These are phyloP conservation scores for Anethum foeniculum DNA, from an alignment of 140 eudicot genomes.

Conservation along the genomic window DNA sequence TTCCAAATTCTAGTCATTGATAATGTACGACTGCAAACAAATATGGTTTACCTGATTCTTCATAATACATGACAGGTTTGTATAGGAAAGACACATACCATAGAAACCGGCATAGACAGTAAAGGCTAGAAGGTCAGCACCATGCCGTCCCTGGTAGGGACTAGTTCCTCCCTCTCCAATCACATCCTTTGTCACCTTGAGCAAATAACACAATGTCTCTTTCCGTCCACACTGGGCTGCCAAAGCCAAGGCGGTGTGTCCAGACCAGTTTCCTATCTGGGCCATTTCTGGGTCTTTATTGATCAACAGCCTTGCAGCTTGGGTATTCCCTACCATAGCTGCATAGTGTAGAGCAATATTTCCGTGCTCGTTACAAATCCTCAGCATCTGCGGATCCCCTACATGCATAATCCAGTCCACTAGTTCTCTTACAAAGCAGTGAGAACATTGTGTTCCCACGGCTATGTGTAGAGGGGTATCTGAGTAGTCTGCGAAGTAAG, in stretches of 20 bases:
- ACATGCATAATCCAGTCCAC: not conserved
- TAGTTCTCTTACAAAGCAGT: slow-evolving; percentile 18
- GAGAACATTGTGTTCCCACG: slow-evolving; percentile 28
- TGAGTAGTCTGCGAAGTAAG: slow-evolving; percentile 12
- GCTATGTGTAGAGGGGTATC: slow-evolving; percentile 32
- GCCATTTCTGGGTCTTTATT: not conserved
- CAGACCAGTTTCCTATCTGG: too few species aligned
- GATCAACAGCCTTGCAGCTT: not conserved
- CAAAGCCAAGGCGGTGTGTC: not conserved
- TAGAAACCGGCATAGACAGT: not conserved
- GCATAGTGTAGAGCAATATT: not conserved
- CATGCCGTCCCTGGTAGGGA: not conserved
- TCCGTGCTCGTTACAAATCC: not conserved
- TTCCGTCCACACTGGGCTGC: not conserved
- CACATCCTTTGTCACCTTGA: slow-evolving; percentile 4
- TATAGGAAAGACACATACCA: too few species aligned
- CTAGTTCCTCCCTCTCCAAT: not conserved
- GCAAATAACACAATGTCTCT: not conserved
- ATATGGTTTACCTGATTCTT: too few species aligned
- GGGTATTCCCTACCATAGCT: not conserved
- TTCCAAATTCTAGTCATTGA: too few species aligned
- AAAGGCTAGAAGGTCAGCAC: not conserved
- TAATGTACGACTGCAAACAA: too few species aligned
- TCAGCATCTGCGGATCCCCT: not conserved
- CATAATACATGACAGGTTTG: too few species aligned